These are phyloP conservation scores for Aspergillus calidoustus DNA, from an alignment of 2,329 filamentous ascomycete genomes.

Conservation along the genomic window DNA sequence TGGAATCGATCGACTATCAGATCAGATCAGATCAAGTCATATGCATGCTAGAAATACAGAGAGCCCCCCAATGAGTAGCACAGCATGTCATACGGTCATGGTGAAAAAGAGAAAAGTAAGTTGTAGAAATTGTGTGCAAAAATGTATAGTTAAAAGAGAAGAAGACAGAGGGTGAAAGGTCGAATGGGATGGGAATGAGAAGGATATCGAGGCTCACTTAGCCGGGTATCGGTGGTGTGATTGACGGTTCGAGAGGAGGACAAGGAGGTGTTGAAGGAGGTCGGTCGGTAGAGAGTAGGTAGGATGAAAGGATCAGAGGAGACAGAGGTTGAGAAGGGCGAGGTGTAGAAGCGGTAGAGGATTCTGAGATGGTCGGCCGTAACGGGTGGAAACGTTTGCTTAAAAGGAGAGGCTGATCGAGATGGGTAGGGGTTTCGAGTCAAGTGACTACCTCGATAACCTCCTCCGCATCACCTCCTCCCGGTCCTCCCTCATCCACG, in stretches of 20 bases:
- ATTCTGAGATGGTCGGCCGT: slow-evolving; percentile 22
- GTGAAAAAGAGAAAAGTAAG: neutral
- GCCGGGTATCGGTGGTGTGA: neutral
- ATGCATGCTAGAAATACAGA: slow-evolving; percentile 14
- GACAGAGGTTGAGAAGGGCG: neutral
- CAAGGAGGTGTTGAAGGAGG: neutral
- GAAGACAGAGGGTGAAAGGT: neutral
- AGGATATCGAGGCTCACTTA: neutral
- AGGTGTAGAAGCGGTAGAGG: slow-evolving; percentile 18
- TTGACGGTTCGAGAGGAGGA: neutral
- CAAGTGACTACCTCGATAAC: slow-evolving; percentile 16
- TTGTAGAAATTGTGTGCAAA: neutral
- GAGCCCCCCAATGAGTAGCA: slow-evolving; percentile 11
- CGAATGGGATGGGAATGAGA: neutral
- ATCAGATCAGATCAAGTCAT: slow-evolving; percentile 6
- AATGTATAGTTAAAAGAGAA: neutral
- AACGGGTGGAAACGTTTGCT: neutral
- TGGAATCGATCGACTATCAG: neutral
- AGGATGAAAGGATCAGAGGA: neutral
- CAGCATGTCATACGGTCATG: slow-evolving; percentile 4
- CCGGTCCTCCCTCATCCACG: slow-evolving; percentile 47
- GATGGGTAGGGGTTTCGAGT: neutral
- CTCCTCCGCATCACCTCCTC: slow-evolving; percentile 29
- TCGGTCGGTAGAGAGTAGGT: neutral
- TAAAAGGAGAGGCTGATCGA: neutral